Percentiles rank a stretch among this genome's conserved stretches.
Evolutionary conservation across 2,329 filamentous ascomycete genomes (phyloP).

Genomic region (Byssoonygena ceratinophila): DNA sequence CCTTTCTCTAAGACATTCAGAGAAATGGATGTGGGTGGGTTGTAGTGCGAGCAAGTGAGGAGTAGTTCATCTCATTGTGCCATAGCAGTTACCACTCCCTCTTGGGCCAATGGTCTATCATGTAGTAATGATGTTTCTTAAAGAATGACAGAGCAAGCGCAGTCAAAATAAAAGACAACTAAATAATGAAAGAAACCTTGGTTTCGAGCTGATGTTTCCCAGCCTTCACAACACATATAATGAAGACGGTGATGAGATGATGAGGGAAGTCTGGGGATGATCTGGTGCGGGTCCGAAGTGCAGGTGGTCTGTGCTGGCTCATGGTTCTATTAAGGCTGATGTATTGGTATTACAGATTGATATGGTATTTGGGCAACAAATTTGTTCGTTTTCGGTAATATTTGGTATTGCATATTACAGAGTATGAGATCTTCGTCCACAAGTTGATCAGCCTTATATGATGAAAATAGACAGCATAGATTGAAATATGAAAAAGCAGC

Average conservation of each 20-base stretch:
- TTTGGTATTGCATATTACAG: too few species aligned
- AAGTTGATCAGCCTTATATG: too few species aligned
- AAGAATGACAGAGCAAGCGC: neutral
- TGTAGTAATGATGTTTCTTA: too few species aligned
- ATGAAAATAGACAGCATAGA: too few species aligned
- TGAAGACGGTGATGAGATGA: neutral
- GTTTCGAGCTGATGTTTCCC: neutral
- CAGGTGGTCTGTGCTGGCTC: neutral
- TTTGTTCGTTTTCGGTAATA: too few species aligned
- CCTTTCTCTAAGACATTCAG: neutral
- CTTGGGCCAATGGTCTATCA: too few species aligned
- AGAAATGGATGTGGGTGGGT: neutral
- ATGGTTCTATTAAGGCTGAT: neutral
- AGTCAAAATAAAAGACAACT: neutral
- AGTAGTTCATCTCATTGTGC: too few species aligned
- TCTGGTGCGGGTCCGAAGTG: constrained; percentile 5
- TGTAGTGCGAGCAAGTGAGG: neutral
- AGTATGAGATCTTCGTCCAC: too few species aligned
- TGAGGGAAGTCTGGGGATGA: constrained; percentile 2
- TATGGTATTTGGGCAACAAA: too few species aligned
- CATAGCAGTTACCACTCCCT: neutral
- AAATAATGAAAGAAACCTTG: too few species aligned
- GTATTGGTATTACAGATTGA: neutral
- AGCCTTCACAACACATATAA: neutral
- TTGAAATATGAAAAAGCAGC: too few species aligned